phyloP scores from a whole-genome alignment of 805 yeast species.

The Myxozyma kluyveri region DNA sequence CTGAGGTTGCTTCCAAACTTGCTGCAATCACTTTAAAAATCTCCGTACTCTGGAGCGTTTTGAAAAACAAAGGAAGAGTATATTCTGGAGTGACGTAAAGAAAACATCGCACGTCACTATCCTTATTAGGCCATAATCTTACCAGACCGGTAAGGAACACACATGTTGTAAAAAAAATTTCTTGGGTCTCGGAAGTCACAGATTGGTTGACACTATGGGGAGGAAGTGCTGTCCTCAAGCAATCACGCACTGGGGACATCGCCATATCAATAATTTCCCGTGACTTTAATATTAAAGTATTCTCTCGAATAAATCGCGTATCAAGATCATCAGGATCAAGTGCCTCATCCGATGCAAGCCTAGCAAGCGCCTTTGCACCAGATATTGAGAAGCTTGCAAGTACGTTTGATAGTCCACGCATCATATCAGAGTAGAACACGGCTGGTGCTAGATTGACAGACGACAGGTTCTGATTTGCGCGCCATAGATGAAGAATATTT shows the following conservation, averaged over 20 bases:
- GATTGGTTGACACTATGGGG: no score
- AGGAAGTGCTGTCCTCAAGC: background rate
- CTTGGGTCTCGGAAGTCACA: slow-evolving; percentile 2
- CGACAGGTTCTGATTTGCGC: no score
- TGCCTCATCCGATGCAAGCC: background rate
- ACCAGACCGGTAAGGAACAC: slow-evolving; percentile 16
- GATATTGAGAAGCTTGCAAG: slow-evolving; percentile 6
- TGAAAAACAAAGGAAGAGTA: slow-evolving; percentile 21
- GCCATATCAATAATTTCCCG: slow-evolving; percentile 16
- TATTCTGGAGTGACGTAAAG: slow-evolving; percentile 22
- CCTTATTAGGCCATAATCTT: slow-evolving; percentile 22
- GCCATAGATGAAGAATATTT: slow-evolving; percentile 16
- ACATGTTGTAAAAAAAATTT: slow-evolving; percentile 9
- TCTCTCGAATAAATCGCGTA: slow-evolving; percentile 4
- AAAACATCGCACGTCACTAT: slow-evolving; percentile 17
- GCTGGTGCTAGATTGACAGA: background rate
- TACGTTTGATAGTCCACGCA: slow-evolving; percentile 18
- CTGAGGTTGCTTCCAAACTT: background rate
- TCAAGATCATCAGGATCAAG: slow-evolving; percentile 2
- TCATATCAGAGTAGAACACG: background rate
- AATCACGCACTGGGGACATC: slow-evolving; percentile 8
- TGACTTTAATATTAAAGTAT: slow-evolving; percentile 10
- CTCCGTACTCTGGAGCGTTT: slow-evolving; percentile 5
- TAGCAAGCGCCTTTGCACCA: slow-evolving; percentile 8
- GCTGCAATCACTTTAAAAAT: slow-evolving; percentile 9